A percentile compares a stretch with the other conserved stretches of the same genome.
Evolutionary conservation across 2,329 filamentous ascomycete genomes (phyloP).

Genomic region (Botrytis porri): DNA sequence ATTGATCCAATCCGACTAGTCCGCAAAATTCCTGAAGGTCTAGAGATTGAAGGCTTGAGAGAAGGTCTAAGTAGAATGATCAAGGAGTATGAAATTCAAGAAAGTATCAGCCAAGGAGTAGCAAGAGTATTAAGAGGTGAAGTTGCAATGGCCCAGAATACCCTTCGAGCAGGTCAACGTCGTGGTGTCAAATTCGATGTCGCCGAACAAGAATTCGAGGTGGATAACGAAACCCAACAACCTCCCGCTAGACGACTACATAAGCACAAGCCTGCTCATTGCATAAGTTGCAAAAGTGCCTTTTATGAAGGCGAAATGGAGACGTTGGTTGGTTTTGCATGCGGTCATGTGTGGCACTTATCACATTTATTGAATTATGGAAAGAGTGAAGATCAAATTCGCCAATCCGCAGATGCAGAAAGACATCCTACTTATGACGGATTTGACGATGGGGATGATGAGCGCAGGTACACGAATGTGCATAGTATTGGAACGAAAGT

Average conservation of each 20-base stretch:
- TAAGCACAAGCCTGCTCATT: conserved; percentile 51
- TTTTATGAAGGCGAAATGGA: conserved; percentile 64
- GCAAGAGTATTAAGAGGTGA: conserved; percentile 84
- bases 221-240: conserved; percentile 23
- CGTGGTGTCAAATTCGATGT: conserved; percentile 90
- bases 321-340: conserved; percentile 75
- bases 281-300: conserved; percentile 54
- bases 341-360: conserved; percentile 78
- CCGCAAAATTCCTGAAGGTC: conserved; percentile 82
- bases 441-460: conserved; percentile 45
- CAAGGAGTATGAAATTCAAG: conserved; percentile 92
- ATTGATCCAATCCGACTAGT: conserved; percentile 92
- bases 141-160: conserved; percentile 79
- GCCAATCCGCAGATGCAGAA: conserved; percentile 38
- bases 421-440: conserved; percentile 41
- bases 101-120: conserved; percentile 86
- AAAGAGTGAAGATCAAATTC: conserved; percentile 37
- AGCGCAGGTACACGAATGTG: conserved; percentile 45
- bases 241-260: conserved; percentile 17
- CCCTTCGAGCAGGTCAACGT: conserved; percentile 73
- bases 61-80: conserved; percentile 89
- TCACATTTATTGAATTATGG: conserved; percentile 60
- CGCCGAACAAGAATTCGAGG: conserved; percentile 40
- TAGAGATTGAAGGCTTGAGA: conserved; percentile 86
- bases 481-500: conserved; percentile 82